phyloP scores from a whole-genome alignment of 2,329 filamentous ascomycete genomes.

The Pseudocercospora eumusae region DNA sequence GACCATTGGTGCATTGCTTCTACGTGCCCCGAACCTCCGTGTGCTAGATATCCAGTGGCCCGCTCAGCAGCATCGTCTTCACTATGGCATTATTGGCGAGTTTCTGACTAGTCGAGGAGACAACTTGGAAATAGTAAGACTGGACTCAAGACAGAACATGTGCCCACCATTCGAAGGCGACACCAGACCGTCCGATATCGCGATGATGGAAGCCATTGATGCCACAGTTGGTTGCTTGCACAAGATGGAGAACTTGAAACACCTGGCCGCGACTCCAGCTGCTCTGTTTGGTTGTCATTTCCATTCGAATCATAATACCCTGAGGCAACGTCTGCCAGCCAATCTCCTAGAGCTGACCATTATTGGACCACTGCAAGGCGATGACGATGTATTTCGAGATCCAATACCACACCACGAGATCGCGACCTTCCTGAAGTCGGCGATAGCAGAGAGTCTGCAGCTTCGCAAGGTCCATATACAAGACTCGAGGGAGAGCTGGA shows the following conservation, averaged over 20 bases:
- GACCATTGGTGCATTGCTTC: constrained; percentile 10
- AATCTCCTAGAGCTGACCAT: not conserved
- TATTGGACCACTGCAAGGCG: not conserved
- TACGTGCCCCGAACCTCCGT: constrained; percentile 16
- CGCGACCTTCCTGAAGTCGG: not conserved
- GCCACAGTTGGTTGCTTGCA: constrained; percentile 9
- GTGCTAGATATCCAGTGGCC: constrained; percentile 15
- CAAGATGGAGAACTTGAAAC: constrained; percentile 1
- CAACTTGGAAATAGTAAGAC: constrained; percentile 9
- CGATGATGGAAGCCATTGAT: constrained; percentile 10
- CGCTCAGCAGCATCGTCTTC: constrained; percentile 11
- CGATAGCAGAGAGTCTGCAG: not conserved
- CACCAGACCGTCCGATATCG: not conserved
- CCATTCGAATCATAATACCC: not conserved
- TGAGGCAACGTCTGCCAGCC: not conserved
- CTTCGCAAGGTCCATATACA: not conserved
- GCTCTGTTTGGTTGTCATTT: constrained; percentile 10
- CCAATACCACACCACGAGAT: not conserved
- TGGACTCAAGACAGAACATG: constrained; percentile 16
- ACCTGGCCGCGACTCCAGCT: constrained; percentile 11
- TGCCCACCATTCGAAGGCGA: constrained; percentile 5
- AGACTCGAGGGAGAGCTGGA: not conserved
- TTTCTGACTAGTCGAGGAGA: constrained; percentile 13
- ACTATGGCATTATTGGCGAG: constrained; percentile 11
- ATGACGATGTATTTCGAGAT: not conserved